These are phyloP conservation scores for Moesziomyces sp. DNA, from an alignment of 1,284 basidiomycete species.

Conservation along the genomic window DNA sequence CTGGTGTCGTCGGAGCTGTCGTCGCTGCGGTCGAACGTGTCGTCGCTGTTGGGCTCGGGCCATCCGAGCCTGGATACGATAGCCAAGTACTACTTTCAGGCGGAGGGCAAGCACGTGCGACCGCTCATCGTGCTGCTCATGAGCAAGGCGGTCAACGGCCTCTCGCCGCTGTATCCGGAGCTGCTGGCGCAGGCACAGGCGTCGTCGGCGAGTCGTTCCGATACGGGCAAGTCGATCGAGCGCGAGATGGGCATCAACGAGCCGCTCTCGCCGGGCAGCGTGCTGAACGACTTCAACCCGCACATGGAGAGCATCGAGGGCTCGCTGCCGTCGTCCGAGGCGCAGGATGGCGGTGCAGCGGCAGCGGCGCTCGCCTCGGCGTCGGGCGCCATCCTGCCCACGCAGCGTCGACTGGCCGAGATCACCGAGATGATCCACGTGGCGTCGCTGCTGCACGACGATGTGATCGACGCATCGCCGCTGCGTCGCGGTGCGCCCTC, in stretches of 20 bases:
- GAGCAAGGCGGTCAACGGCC: slow-evolving; percentile 89
- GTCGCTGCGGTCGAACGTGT: slow-evolving; percentile 79
- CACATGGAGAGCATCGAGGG: slow-evolving; percentile 50
- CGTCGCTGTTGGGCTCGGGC: slow-evolving; percentile 84
- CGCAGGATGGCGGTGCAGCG: slow-evolving; percentile 7
- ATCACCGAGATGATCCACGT: slow-evolving; percentile 99
- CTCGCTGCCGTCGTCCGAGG: slow-evolving; percentile 6
- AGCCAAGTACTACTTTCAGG: slow-evolving; percentile 90
- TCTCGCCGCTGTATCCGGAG: slow-evolving; percentile 70
- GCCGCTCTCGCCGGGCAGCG: slow-evolving; percentile 77
- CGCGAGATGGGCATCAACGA: slow-evolving; percentile 72
- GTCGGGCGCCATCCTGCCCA: slow-evolving; percentile 74
- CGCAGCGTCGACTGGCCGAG: slow-evolving; percentile 90
- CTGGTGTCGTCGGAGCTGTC: slow-evolving; percentile 73
- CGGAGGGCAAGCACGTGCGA: slow-evolving; percentile 80
- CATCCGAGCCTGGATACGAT: slow-evolving; percentile 88
- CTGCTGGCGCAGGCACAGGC: slow-evolving; percentile 67
- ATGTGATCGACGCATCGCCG: slow-evolving; percentile 87
- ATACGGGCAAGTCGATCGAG: slow-evolving; percentile 58
- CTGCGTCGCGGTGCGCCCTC: slow-evolving; percentile 84
- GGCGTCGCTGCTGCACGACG: slow-evolving; percentile 93
- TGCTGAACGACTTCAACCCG: slow-evolving; percentile 87
- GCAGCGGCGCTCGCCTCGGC: slow-evolving; percentile 19
- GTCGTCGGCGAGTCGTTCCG: slow-evolving; percentile 55
- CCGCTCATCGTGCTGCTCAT: slow-evolving; percentile 91